Evolutionary conservation across 1,284 basidiomycete species (phyloP).

Genomic region (Ceratobasidium sp.): DNA sequence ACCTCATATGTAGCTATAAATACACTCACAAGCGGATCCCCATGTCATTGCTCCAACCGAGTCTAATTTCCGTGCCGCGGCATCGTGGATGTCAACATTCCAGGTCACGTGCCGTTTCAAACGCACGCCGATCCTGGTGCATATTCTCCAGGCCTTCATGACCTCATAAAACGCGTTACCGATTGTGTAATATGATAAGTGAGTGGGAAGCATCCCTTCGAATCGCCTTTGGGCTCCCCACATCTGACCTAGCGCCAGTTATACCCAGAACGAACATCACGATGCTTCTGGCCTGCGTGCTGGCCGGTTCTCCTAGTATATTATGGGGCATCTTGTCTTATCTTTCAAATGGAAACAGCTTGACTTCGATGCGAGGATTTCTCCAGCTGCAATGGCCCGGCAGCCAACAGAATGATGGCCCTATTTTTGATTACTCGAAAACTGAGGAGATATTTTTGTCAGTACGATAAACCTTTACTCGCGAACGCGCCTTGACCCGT

Average conservation of each 20-base stretch:
- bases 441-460: not conserved
- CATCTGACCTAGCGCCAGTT: too few species aligned
- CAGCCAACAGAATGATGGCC: not conserved
- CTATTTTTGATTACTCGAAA: not conserved
- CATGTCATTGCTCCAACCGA: not conserved
- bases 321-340: too few species aligned
- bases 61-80: not conserved
- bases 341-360: too few species aligned
- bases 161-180: too few species aligned
- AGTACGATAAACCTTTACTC: not conserved
- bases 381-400: not conserved
- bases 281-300: too few species aligned
- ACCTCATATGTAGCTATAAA: conserved; percentile 5
- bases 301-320: too few species aligned
- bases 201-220: too few species aligned
- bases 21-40: not conserved
- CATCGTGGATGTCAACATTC: not conserved
- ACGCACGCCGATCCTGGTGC: not conserved
- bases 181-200: too few species aligned
- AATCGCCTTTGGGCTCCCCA: too few species aligned
- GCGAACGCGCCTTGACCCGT: not conserved
- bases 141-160: too few species aligned
- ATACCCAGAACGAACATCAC: too few species aligned
- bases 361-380: not conserved
- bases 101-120: not conserved